Conservation (phyloP, 1,284 basidiomycete species). For the Malassezia slooffiae region DNA sequence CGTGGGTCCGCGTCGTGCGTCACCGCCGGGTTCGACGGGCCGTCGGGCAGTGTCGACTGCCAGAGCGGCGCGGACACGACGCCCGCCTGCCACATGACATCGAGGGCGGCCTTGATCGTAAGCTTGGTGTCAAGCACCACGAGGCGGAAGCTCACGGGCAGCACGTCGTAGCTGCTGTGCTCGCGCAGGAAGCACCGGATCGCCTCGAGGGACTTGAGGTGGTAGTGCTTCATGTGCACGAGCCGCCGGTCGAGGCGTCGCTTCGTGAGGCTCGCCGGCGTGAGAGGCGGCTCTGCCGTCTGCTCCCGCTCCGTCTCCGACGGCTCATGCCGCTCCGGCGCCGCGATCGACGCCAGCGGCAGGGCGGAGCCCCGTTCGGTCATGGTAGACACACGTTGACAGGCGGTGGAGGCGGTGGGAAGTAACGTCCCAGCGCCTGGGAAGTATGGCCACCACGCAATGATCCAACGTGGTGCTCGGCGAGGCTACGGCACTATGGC, state of each 20-base stretch:
- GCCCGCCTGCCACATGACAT: conserved; percentile 51
- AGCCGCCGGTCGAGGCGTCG: conserved; percentile 9
- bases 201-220: conserved; percentile 55
- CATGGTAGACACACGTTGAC: no score
- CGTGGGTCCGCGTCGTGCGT: conserved; percentile 12
- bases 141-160: conserved; percentile 86
- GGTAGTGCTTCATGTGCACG: conserved; percentile 22
- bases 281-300: no score
- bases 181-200: conserved; percentile 75
- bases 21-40: not conserved
- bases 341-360: no score
- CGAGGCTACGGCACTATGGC: no score
- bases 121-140: conserved; percentile 70
- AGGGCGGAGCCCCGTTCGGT: no score
- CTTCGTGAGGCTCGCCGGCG: not conserved
- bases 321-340: no score
- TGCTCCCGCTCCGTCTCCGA: no score
- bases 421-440: no score
- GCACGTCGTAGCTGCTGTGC: conserved; percentile 82
- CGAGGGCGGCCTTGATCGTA: conserved; percentile 40
- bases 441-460: no score
- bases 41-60: conserved; percentile 34
- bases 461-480: no score
- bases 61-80: conserved; percentile 98
- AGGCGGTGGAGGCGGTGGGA: no score